A percentile compares a stretch with the other conserved stretches of the same genome.
Conservation (phyloP, 768 basidiomycete genomes). For the Amanita molliuscula region DNA sequence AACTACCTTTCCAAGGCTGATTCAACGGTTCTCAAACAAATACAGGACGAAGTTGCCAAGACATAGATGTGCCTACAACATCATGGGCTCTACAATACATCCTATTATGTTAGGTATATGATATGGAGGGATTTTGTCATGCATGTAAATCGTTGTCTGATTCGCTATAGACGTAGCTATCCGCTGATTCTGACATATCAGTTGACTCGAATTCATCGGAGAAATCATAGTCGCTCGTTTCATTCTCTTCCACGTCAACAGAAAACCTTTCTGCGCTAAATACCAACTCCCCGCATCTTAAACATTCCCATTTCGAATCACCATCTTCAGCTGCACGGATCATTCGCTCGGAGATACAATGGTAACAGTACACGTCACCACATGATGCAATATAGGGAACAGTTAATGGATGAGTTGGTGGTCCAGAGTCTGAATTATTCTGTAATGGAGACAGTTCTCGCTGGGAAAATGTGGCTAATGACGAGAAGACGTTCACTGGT, state of each 20-base stretch:
- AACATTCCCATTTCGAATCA: conserved; percentile 65
- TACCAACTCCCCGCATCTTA: conserved; percentile 66
- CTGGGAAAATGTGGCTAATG: conserved; percentile 17
- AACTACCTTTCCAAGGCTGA: conserved; percentile 59
- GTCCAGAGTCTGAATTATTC: conserved; percentile 24
- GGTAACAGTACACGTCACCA: conserved; percentile 87
- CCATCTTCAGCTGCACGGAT: conserved; percentile 58
- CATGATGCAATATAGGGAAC: conserved; percentile 80
- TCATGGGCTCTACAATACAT: neutral
- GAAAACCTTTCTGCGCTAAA: conserved; percentile 51
- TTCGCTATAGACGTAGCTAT: conserved; percentile 32
- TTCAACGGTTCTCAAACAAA: conserved; percentile 62
- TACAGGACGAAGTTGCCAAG: conserved; percentile 40
- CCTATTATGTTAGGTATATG: neutral
- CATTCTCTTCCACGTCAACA: conserved; percentile 31
- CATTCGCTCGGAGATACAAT: conserved; percentile 81
- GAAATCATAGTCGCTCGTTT: conserved; percentile 50
- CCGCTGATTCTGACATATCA: conserved; percentile 47
- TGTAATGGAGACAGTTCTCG: conserved; percentile 13
- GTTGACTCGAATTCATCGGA: conserved; percentile 36
- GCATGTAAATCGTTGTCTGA: conserved; percentile 15
- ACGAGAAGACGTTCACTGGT: conserved; percentile 37
- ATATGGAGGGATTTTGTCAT: neutral
- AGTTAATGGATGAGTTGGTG: conserved; percentile 56
- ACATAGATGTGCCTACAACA: conserved; percentile 6